phyloP scores from a whole-genome alignment of 257 asterid genomes.

The Nicotiana benthamiana region DNA sequence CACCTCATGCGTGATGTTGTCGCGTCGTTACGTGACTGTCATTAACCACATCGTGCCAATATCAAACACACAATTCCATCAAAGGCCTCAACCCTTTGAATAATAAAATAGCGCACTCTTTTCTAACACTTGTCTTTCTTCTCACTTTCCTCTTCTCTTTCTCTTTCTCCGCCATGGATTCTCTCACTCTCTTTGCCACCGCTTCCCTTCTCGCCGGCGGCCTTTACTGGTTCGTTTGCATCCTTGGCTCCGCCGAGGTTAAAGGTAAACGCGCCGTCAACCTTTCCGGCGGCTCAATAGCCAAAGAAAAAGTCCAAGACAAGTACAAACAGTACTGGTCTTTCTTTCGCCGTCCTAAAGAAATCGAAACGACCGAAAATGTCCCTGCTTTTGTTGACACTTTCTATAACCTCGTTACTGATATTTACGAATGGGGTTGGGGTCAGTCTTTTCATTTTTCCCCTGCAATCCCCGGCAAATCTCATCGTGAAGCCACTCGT shows the following conservation, averaged over 20 bases:
- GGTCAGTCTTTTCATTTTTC: conserved; percentile 76
- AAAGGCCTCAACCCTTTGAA: not conserved
- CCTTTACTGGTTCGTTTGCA: conserved; percentile 58
- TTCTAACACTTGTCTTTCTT: not conserved
- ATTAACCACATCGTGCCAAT: conserved; percentile 1
- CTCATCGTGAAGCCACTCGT: conserved; percentile 61
- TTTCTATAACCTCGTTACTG: conserved; percentile 72
- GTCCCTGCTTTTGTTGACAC: conserved; percentile 77
- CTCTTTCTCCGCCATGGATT: conserved; percentile 27
- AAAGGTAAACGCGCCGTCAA: conserved; percentile 60
- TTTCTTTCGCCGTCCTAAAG: conserved; percentile 63
- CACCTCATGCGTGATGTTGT: not conserved
- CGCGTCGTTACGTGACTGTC: not conserved
- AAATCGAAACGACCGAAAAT: conserved; percentile 45
- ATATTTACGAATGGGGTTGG: conserved; percentile 85
- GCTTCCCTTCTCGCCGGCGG: conserved; percentile 48
- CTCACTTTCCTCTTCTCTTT: not conserved
- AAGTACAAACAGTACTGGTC: conserved; percentile 69
- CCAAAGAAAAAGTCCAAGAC: conserved; percentile 48
- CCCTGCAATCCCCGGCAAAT: conserved; percentile 50
- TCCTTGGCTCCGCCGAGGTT: conserved; percentile 62
- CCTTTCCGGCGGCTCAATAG: conserved; percentile 73
- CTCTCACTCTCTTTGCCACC: conserved; percentile 46
- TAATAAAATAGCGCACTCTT: not conserved
- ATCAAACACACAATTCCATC: too few species aligned